Evolutionary conservation across 345 rosid species (phyloP), one percentile per base, ranked within the genome.

Genomic region (Geranium rotundifolium): DNA sequence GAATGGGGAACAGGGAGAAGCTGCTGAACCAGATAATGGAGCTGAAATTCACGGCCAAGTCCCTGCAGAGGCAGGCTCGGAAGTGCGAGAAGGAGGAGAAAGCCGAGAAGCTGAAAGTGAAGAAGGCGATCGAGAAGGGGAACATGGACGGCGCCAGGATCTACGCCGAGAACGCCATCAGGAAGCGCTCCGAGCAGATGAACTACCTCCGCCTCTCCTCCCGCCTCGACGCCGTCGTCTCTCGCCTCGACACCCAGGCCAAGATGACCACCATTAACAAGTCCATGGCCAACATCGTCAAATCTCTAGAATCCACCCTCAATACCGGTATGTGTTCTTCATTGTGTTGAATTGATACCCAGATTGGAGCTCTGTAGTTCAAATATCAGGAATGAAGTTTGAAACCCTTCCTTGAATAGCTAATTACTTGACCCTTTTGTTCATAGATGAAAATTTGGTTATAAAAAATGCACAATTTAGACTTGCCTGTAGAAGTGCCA

Each of bases 1-100:
- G 60, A 29, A 87, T 90, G 99, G 95, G 96, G 20, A 93, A 85
- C 84, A 79, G 95, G 54, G 97, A 92, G 76, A 93, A 93, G 77
- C 67, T 93, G 62, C 60, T 93, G 91, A 90, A 93, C 67, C 99
- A 86, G 84, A 93, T 92, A 76, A 89, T 92, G 87, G 98, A 92
- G 58, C 80, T 92, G 66, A 92, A 90, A 49, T 87, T 92, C 82
- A 89, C 95, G 39, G 76, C 98, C 3, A 92, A 92, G 71, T 84
- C 97, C 57, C 87, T 92, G 69, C 98, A 92, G 66, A 73, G 95
- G 63, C 97, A 92, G 67, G 70, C 96, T 34, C 75, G 88, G 71
- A 92, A 92, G 80, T 92, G 98, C 82, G 98, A 92, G 82, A 92
- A 92, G 84, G 97, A 90, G 17, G 98, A 90, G 91, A 92, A 92